phyloP scores from a whole-genome alignment of 2,329 filamentous ascomycete species.

The Exophiala calicioides region DNA sequence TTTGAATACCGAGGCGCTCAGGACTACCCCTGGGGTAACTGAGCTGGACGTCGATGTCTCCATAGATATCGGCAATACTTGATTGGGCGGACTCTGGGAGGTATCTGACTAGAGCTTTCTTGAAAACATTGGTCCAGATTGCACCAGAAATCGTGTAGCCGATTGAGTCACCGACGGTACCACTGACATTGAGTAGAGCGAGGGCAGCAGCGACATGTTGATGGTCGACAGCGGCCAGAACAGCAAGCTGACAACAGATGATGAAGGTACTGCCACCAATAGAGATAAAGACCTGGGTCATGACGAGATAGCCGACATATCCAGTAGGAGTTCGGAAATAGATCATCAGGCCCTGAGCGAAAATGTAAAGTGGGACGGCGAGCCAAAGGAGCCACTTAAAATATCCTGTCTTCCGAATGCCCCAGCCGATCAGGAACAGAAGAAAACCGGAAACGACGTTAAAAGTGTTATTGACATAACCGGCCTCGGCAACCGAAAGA shows the following conservation, averaged over 20 bases:
- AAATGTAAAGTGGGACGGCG: slow-evolving; percentile 51
- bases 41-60: slow-evolving; percentile 50
- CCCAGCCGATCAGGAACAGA: slow-evolving; percentile 46
- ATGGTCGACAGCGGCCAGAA: slow-evolving; percentile 61
- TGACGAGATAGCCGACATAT: slow-evolving; percentile 52
- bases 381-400: slow-evolving; percentile 53
- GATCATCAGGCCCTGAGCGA: slow-evolving; percentile 56
- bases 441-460: slow-evolving; percentile 54
- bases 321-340: slow-evolving; percentile 51
- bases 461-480: slow-evolving; percentile 49
- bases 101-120: slow-evolving; percentile 49
- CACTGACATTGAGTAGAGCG: slow-evolving; percentile 61
- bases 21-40: slow-evolving; percentile 54
- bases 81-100: slow-evolving; percentile 42
- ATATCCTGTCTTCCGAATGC: slow-evolving; percentile 50
- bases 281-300: slow-evolving; percentile 56
- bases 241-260: slow-evolving; percentile 59
- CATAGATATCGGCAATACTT: slow-evolving; percentile 48
- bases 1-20: slow-evolving; percentile 58
- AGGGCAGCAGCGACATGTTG: slow-evolving; percentile 62
- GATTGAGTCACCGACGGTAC: slow-evolving; percentile 49
- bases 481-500: slow-evolving; percentile 43
- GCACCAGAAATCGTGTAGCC: slow-evolving; percentile 43
- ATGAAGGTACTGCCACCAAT: slow-evolving; percentile 53
- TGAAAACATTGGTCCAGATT: slow-evolving; percentile 64